Evolutionary conservation across 129 eudicot species (phyloP).

Genomic region (Flaveria ramosissima): DNA sequence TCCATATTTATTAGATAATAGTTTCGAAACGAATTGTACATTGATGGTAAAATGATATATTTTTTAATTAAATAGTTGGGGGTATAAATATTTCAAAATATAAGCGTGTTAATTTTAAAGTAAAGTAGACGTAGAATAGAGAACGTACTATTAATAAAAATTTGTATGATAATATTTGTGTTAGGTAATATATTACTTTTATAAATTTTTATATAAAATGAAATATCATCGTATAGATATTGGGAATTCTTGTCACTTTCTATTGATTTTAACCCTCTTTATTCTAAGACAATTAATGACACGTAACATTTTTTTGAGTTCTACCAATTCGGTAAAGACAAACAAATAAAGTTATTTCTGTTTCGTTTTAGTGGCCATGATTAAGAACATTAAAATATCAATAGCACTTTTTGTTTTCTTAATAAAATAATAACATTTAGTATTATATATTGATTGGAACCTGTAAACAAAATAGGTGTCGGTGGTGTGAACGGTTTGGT

Average conservation of each 20-base stretch:
- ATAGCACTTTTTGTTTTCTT: background rate
- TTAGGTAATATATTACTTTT: too few relatives aligned
- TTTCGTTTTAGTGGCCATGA: background rate
- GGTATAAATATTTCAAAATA: too few relatives aligned
- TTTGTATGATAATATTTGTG: too few relatives aligned
- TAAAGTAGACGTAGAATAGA: too few relatives aligned
- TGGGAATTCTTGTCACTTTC: background rate
- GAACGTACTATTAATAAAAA: too few relatives aligned
- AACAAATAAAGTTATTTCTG: background rate
- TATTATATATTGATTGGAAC: constrained; percentile 10
- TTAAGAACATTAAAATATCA: constrained; percentile 1
- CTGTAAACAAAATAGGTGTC: constrained; percentile 13
- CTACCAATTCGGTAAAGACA: background rate
- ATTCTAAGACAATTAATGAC: background rate
- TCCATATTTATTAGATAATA: too few relatives aligned
- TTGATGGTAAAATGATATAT: too few relatives aligned
- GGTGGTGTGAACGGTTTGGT: constrained; percentile 20
- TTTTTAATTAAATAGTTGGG: too few relatives aligned
- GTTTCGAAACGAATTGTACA: too few relatives aligned
- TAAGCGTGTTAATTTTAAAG: too few relatives aligned
- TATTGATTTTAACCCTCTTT: background rate
- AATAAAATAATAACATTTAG: background rate
- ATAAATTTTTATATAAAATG: too few relatives aligned
- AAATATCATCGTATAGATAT: background rate
- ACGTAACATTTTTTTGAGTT: background rate